Conservation (phyloP, 2,329 filamentous ascomycete genomes). For the Lizonia empirigonia region DNA sequence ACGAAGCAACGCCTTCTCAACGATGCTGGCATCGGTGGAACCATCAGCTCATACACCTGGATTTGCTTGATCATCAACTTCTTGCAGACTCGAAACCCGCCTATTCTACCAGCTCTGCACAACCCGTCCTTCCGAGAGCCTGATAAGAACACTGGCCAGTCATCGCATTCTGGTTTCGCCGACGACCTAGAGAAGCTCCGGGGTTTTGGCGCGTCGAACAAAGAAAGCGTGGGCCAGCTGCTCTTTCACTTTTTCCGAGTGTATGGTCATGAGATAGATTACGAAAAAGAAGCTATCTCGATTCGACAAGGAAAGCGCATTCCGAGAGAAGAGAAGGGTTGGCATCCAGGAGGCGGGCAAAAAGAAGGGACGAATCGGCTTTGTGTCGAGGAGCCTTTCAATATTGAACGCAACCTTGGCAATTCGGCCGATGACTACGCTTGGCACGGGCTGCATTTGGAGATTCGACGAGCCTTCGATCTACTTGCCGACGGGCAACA, state of each 20-base stretch:
- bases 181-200: constrained; percentile 79
- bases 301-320: constrained; percentile 80
- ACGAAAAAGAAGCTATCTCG: constrained; percentile 81
- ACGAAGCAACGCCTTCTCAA: constrained; percentile 91
- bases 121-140: constrained; percentile 69
- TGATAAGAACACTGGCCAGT: constrained; percentile 65
- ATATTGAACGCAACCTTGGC: constrained; percentile 82
- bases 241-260: constrained; percentile 95
- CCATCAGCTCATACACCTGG: constrained; percentile 98
- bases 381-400: constrained; percentile 97
- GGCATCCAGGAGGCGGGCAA: constrained; percentile 66
- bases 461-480: constrained; percentile 87
- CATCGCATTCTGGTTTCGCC: constrained; percentile 73
- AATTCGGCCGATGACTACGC: constrained; percentile 97
- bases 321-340: constrained; percentile 84
- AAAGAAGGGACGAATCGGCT: constrained; percentile 70
- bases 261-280: constrained; percentile 92
- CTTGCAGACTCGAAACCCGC: constrained; percentile 82
- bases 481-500: constrained; percentile 74
- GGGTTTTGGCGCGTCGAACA: constrained; percentile 78
- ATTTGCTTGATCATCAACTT: constrained; percentile 98
- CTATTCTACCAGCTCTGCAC: constrained; percentile 85
- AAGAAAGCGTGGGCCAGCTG: constrained; percentile 81
- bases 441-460: constrained; percentile 86
- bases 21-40: constrained; percentile 92